Conservation (phyloP, 1,284 basidiomycete genomes). For the Amylostereum chailletii region DNA sequence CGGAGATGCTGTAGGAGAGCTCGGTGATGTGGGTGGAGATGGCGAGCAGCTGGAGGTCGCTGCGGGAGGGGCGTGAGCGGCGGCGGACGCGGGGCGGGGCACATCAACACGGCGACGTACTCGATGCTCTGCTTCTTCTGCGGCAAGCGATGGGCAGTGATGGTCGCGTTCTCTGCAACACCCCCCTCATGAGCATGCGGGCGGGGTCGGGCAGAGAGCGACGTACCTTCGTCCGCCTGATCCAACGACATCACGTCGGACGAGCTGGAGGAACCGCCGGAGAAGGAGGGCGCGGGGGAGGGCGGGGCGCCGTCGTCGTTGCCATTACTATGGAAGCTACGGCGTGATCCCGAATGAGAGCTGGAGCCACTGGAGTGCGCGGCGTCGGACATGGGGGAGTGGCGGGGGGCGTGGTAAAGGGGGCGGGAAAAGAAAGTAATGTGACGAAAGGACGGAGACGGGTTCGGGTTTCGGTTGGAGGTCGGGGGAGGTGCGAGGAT, state of each 20-base stretch:
- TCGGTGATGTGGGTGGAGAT: slow-evolving; percentile 79
- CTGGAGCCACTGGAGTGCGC: slow-evolving; percentile 30
- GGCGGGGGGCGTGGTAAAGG: slow-evolving; percentile 11
- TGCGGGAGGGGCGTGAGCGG: slow-evolving; percentile 17
- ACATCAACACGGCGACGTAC: slow-evolving; percentile 16
- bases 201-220: slow-evolving; percentile 11
- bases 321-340: slow-evolving; percentile 18
- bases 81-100: too few species aligned
- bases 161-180: slow-evolving; percentile 55
- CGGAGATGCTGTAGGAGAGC: slow-evolving; percentile 72
- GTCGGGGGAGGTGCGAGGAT: slow-evolving; percentile 28
- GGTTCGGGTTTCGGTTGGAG: slow-evolving; percentile 9
- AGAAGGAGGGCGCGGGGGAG: slow-evolving; percentile 31
- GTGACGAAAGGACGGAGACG: slow-evolving; percentile 18
- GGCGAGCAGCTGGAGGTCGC: slow-evolving; percentile 64
- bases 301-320: slow-evolving; percentile 25
- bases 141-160: slow-evolving; percentile 42
- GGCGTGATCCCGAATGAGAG: slow-evolving; percentile 22
- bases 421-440: slow-evolving; percentile 34
- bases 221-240: slow-evolving; percentile 51
- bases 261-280: slow-evolving; percentile 32
- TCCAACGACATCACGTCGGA: slow-evolving; percentile 46
- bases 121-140: slow-evolving; percentile 49
- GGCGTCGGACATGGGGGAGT: too few species aligned
- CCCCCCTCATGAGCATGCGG: slow-evolving; percentile 7